Base-by-base conservation (phyloP, 371 early-diverging fungal species). In the Choanephora cucurbitarum region DNA sequence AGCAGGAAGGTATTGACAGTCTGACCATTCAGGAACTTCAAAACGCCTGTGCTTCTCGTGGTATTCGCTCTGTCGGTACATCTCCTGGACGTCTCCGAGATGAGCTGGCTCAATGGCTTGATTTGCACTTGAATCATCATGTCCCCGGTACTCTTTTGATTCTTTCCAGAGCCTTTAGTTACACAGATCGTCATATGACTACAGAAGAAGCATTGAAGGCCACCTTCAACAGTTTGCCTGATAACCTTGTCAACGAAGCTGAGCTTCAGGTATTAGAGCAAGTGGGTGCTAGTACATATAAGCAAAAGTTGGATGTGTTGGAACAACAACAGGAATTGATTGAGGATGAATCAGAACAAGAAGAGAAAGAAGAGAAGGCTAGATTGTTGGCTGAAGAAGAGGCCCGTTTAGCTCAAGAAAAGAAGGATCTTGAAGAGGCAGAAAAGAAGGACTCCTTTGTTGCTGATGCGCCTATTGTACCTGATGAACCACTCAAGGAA, bases 311-410 rank as follows among this genome's bases (percentile, higher is more conserved):
- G 42, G 93, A 95, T 58, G 94, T 96, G 13, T 70, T 97, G 55
- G 88, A 94, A 61, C 91, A 96, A 68, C 96, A 96, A 72, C 94
- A 96, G 69, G 95, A 96, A 66, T 77, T 96, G 57, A 96, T 96
- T 58, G 92, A 89, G 57, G 94, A 94, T 58, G 97, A 97, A 71
- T 78, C 72, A 24, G 90, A 85, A 48, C 89, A 91, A 69, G 89
- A 76, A 65, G 71, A 74, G 31, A 76, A 77, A 49, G 79, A 79
- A 56, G 81, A 80, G 24, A 72, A 82, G 59, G 86, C 82, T 5
- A 46, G 52, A 47, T 39, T 57, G 41, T 76, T 72, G 49, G 75
- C 76, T 46, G 60, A 60, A 24, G 52, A 64, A 24, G 52, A 64
- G 31, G 42, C 42, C 17, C 60, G 65, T 24, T 41, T 66, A 28